A percentile compares a stretch with the other conserved stretches of the same genome.
Conservation (phyloP, 805 yeast species). For the Candida krabiensis region DNA sequence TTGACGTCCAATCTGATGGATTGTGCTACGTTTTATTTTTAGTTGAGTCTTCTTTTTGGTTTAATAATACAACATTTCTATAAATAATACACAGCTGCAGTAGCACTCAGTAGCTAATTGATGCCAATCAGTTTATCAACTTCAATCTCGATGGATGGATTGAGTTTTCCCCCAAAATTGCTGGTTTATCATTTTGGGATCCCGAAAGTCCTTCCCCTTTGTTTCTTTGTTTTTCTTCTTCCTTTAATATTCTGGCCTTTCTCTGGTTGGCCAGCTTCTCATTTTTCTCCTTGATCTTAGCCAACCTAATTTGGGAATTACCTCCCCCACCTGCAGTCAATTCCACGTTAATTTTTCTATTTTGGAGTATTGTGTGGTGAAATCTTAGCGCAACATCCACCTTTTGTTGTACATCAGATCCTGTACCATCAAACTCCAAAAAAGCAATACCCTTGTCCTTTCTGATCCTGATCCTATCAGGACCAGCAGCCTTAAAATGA, state of each 20-base stretch:
- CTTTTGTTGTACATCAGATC: conserved; percentile 65
- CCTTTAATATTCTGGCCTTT: conserved; percentile 50
- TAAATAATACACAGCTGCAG: not conserved
- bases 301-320: conserved; percentile 64
- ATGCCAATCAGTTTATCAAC: conserved; percentile 31
- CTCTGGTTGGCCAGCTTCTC: conserved; percentile 72
- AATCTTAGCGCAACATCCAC: conserved; percentile 83
- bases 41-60: not conserved
- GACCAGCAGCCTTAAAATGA: conserved; percentile 74
- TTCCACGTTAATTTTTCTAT: conserved; percentile 89
- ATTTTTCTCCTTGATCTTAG: conserved; percentile 79
- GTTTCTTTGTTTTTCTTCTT: conserved; percentile 39
- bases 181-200: conserved; percentile 17
- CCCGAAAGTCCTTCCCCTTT: conserved; percentile 31
- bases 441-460: conserved; percentile 90
- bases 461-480: conserved; percentile 76
- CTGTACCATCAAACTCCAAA: conserved; percentile 68
- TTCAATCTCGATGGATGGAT: conserved; percentile 72
- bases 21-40: not conserved
- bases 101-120: not conserved
- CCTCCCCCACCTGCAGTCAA: conserved; percentile 99
- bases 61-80: conserved; percentile 1
- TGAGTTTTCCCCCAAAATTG: conserved; percentile 28
- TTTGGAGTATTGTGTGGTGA: conserved; percentile 71
- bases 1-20: no score